Base-by-base conservation (phyloP, 2,329 filamentous ascomycete genomes). In the Fusarium neocosmosporiellum region DNA sequence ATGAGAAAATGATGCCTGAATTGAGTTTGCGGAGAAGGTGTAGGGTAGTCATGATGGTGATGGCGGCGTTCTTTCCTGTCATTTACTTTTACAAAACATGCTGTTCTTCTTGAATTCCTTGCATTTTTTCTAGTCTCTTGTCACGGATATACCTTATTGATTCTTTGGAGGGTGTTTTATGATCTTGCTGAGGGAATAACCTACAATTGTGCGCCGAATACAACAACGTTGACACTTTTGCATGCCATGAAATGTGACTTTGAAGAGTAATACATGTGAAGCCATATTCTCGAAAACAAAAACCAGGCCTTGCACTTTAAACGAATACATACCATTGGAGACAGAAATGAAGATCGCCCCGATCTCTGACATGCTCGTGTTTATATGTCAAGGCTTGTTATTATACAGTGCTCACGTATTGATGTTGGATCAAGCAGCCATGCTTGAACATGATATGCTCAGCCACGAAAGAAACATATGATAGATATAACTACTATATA, bases 21-120 rank as follows among this genome's bases (percentile, higher is more conserved):
- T 67, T 73, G 55, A 22, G 50, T 55, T 57, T 72, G 70, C 62
- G 70, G 70, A 72, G 70, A 34, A 36, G 36, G 59, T 72, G 10
- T 46, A 72, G 70, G 70, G 70, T 72, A 72, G 8, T 8, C 24
- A 14, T 34, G 33, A 53, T 41, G 54, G 34, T 41, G 54, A 34
- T 65, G 18, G 27, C 11, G 11, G 18, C 27, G 27, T 31, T 48
- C 43, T 14, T 50, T 31, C 27, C 46, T 31, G 2, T 20, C 46
- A 18, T 50, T 14, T 8, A 31, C 27, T 20, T 31, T 9, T 29
- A n/a, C 10, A 31, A n/a, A 5, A 50, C 7, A 31, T 29, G 9
- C 16, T 27, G 4, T 29, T 18, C 5, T 10, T 18, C 5, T 46
- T 46, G 14, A 6, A 27, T 18, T 18, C 9, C 3, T 2, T 27